A percentile compares a stretch with the other conserved stretches of the same genome.
phyloP scores from a whole-genome alignment of 371 early-diverging fungal genomes.

The Haplosporangium sp. region DNA sequence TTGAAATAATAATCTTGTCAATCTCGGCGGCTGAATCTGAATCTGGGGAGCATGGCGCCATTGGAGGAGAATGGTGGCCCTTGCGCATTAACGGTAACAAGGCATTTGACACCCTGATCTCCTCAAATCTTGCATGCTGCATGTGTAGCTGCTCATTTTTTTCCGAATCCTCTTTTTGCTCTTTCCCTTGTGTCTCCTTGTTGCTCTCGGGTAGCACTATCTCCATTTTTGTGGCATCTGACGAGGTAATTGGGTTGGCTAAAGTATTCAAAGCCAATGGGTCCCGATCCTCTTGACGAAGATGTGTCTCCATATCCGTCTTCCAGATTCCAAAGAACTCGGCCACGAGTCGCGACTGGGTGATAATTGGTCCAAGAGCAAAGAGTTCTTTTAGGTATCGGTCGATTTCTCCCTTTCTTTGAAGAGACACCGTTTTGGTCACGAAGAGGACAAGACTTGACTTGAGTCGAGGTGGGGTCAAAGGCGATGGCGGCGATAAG shows the following conservation, averaged over 20 bases:
- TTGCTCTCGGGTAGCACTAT: background rate
- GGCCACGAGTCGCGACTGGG: slow-evolving; percentile 48
- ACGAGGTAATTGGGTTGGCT: background rate
- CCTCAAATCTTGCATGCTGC: background rate
- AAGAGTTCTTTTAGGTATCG: slow-evolving; percentile 53
- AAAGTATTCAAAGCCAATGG: slow-evolving; percentile 36
- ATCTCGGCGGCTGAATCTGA: background rate
- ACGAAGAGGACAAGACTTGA: slow-evolving; percentile 43
- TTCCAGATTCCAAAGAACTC: slow-evolving; percentile 56
- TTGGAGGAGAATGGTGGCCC: background rate
- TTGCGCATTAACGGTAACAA: background rate
- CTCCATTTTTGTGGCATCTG: background rate
- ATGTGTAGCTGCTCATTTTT: background rate
- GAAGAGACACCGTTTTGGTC: slow-evolving; percentile 46
- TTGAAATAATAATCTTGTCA: slow-evolving; percentile 2
- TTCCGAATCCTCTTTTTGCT: background rate
- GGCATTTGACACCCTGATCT: background rate
- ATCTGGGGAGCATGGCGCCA: background rate
- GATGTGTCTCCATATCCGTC: slow-evolving; percentile 50
- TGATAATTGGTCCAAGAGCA: slow-evolving; percentile 37
- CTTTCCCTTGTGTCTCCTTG: background rate
- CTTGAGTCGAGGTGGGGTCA: slow-evolving; percentile 32
- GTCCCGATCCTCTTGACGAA: slow-evolving; percentile 48
- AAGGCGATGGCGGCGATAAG: background rate
- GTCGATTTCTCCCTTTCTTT: slow-evolving; percentile 46